Evolutionary conservation across 1,284 basidiomycete genomes (phyloP), one percentile per base, ranked within the genome.

Genomic region (Cerioporus squamosus): DNA sequence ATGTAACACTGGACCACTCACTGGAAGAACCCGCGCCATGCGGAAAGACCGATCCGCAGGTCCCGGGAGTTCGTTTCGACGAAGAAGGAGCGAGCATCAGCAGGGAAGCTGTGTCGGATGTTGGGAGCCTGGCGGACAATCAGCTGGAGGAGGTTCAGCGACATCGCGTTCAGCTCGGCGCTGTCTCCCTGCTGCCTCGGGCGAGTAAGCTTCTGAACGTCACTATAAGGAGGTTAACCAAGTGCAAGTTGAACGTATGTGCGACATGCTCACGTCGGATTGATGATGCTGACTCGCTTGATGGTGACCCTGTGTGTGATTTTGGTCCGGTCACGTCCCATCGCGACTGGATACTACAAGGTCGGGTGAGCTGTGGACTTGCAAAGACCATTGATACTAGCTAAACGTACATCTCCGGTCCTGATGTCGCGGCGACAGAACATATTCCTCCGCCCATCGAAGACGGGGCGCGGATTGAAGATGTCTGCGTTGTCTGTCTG

Each of bases 101-200:
- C 58, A 12, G 64, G 63, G 31, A 67, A 68, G 6, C 63, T 54
- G 47, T 68, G 69, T 4, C 64, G 59, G 62, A 68, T 57, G 44
- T 71, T 71, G 3, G 69, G 62, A 7, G 66, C 66, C 43, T 71
- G 70, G 1, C 66, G 60, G 0, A 71, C 55, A 23, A 70, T 62
- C 5, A 71, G 57, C 45, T 71, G 70, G 1, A 71, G 46, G 20
- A 71, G 48, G 47, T 63, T 68, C 0, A 68, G 53, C 4, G 64
- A 59, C 57, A 64, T 63, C 1, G 57, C 29, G 45, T 62, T 67
- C 17, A 57, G 22, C 12, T 52, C 42, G 23, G 55, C 26, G 50
- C 26, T 53, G 18, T 45, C n/a, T 42, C 54, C 50, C 26, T 36
- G 22, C 15, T 46, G 53, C 14, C 46, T 36, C 20, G 18, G 50